These are phyloP conservation scores for Fusarium sacchari DNA, from an alignment of 2,329 filamentous ascomycete genomes.

Conservation along the genomic window DNA sequence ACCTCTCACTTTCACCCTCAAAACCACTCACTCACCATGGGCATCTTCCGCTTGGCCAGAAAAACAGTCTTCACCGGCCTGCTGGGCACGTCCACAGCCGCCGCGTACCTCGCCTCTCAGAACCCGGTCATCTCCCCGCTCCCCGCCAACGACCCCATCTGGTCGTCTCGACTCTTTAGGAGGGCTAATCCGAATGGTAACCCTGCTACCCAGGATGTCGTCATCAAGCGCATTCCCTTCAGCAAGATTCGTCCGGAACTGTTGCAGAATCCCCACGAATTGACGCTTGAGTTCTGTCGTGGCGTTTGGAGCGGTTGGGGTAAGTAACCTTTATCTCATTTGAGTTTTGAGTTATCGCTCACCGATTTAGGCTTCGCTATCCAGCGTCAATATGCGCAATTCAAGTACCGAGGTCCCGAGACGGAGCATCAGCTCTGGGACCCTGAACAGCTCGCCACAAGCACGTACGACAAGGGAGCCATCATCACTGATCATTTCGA, in stretches of 20 bases:
- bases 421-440: slow-evolving; percentile 74
- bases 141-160: slow-evolving; percentile 68
- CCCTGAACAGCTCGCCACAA: slow-evolving; percentile 61
- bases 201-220: slow-evolving; percentile 71
- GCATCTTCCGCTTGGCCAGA: slow-evolving; percentile 61
- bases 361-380: slow-evolving; percentile 60
- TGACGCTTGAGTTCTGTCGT: slow-evolving; percentile 73
- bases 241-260: slow-evolving; percentile 72
- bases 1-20: neutral
- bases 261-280: slow-evolving; percentile 65
- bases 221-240: slow-evolving; percentile 70
- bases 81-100: slow-evolving; percentile 59
- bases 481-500: slow-evolving; percentile 77
- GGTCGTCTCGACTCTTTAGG: slow-evolving; percentile 65
- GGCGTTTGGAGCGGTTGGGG: slow-evolving; percentile 74
- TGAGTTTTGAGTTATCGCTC: neutral
- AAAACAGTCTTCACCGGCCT: slow-evolving; percentile 58
- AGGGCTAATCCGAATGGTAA: slow-evolving; percentile 71
- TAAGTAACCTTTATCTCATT: slow-evolving; percentile 44
- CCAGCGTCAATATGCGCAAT: slow-evolving; percentile 67
- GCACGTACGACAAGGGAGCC: slow-evolving; percentile 70
- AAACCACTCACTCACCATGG: slow-evolving; percentile 54
- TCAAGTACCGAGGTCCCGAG: slow-evolving; percentile 66
- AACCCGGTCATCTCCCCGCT: slow-evolving; percentile 68
- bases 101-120: slow-evolving; percentile 60